A percentile compares a stretch with the other conserved stretches of the same genome.
Evolutionary conservation across 306 rosid genomes (phyloP).

Genomic region (Rosa rugosa): DNA sequence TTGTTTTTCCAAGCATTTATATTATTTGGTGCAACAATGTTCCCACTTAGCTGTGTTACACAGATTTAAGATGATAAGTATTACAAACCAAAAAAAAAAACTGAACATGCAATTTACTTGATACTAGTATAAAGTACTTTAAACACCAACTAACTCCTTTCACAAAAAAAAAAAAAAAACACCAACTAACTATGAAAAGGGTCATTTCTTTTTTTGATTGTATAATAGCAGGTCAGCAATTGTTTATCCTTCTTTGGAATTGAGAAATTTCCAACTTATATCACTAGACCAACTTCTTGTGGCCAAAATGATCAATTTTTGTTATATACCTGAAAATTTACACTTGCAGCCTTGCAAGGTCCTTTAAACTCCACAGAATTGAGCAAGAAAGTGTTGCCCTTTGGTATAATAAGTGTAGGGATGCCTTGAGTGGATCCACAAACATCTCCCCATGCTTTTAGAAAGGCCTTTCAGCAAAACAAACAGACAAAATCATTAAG

Average conservation of each 20-base stretch:
- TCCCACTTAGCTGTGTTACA: constrained; percentile 27
- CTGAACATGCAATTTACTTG: neutral
- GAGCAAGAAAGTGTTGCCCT: constrained; percentile 37
- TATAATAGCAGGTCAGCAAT: neutral
- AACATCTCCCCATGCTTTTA: constrained; percentile 45
- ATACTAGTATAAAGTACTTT: too few species aligned
- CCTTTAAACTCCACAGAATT: constrained; percentile 43
- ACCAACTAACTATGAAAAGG: neutral
- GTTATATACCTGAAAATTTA: constrained; percentile 36
- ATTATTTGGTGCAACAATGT: constrained; percentile 27
- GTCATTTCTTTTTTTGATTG: neutral
- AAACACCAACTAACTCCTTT: too few species aligned
- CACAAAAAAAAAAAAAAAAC: too few species aligned
- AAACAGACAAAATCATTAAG: neutral
- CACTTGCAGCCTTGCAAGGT: constrained; percentile 41
- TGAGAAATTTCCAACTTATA: neutral
- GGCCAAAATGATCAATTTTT: neutral
- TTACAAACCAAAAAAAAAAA: neutral
- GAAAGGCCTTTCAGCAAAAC: constrained; percentile 39
- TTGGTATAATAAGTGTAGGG: constrained; percentile 39
- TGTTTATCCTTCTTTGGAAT: neutral
- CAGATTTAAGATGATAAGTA: neutral
- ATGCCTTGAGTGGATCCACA: constrained; percentile 27
- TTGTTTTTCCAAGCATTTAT: constrained; percentile 20
- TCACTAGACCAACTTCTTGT: neutral